A percentile compares a stretch with the other conserved stretches of the same genome.
Conservation (phyloP, 306 rosid genomes). For the Sesbania bispinosa region DNA sequence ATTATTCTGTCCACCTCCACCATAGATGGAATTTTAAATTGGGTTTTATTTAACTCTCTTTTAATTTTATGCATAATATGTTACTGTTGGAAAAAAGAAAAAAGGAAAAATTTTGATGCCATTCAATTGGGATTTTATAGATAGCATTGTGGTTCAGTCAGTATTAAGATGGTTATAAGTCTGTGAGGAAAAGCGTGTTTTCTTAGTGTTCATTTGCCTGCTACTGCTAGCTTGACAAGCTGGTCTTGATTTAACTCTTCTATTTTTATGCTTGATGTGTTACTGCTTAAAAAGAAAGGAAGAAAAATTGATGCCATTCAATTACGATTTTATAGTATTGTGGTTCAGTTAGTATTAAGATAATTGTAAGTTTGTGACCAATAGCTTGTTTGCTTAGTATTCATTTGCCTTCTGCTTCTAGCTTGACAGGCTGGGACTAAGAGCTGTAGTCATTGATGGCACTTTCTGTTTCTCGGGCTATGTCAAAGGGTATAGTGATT, state of each 20-base stretch:
- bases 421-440: conserved; percentile 1
- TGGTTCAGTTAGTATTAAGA: background rate
- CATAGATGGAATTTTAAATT: background rate
- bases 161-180: background rate
- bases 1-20: background rate
- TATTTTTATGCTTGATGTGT: background rate
- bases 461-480: conserved; percentile 46
- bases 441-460: conserved; percentile 39
- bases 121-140: background rate
- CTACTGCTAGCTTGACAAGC: conserved; percentile 2
- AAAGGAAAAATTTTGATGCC: background rate
- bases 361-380: background rate
- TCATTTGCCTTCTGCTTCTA: conserved; percentile 8
- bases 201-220: conserved; percentile 6
- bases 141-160: background rate
- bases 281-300: background rate
- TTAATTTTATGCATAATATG: background rate
- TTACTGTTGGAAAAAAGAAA: background rate
- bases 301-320: background rate
- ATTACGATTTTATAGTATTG: background rate
- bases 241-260: conserved; percentile 5
- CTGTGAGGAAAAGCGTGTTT: background rate
- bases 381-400: background rate
- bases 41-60: conserved; percentile 13
- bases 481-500: conserved; percentile 62